phyloP scores from a whole-genome alignment of 129 eudicot genomes.

The Tagetes patula region DNA sequence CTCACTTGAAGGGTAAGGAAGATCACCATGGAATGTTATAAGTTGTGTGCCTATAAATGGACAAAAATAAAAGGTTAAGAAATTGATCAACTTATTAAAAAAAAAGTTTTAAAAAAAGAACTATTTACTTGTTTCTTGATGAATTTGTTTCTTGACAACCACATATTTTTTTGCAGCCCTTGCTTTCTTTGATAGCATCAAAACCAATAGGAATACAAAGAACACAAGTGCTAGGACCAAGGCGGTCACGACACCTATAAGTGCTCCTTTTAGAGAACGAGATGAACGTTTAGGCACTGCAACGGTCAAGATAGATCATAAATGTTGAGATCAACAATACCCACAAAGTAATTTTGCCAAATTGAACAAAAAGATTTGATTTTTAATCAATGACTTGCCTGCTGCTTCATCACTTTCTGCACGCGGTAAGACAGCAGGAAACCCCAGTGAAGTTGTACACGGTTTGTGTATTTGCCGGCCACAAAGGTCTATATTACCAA shows the following conservation, averaged over 20 bases:
- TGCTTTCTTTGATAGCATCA: conserved; percentile 76
- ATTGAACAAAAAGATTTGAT: too few species aligned
- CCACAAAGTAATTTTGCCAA: neutral
- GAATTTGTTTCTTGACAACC: conserved; percentile 82
- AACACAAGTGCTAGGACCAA: conserved; percentile 55
- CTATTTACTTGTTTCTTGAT: conserved; percentile 64
- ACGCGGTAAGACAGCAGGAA: conserved; percentile 94
- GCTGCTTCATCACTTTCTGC: conserved; percentile 84
- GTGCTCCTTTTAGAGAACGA: conserved; percentile 54
- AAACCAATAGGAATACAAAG: conserved; percentile 64
- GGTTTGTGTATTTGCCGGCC: conserved; percentile 89
- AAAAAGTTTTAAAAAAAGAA: neutral
- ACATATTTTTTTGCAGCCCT: conserved; percentile 76
- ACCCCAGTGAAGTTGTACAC: conserved; percentile 84
- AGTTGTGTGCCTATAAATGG: conserved; percentile 73
- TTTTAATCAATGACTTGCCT: conserved; percentile 40
- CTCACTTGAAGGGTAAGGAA: conserved; percentile 89
- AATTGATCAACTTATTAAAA: neutral
- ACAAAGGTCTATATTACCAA: conserved; percentile 89
- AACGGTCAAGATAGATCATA: conserved; percentile 4
- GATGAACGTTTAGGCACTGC: conserved; percentile 77
- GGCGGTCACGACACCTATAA: conserved; percentile 54
- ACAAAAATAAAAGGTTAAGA: neutral
- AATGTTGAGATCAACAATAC: neutral
- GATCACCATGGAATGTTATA: conserved; percentile 92